Base-by-base conservation (phyloP, 2,329 filamentous ascomycete species). In the Aspergillus sp. region DNA sequence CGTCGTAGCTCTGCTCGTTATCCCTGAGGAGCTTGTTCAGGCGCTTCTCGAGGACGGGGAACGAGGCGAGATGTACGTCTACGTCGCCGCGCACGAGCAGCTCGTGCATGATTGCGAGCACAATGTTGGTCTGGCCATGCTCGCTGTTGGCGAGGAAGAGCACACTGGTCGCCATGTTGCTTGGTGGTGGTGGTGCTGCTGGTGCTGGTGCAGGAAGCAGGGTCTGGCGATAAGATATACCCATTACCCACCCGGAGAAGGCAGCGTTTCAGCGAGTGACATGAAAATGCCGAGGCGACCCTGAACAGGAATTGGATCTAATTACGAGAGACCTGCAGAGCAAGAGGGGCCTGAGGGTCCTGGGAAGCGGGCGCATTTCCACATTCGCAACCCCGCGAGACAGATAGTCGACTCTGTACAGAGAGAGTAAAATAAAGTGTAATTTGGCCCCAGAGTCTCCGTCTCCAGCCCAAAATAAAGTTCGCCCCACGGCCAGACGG, bases 81-180 rank as follows among this genome's bases (percentile, higher is more conserved):
- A 77, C 69, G 13, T 74, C 57, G 2, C 71, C 69, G 5, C 71
- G 66, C 4, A 68, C 63, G 1, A 78, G 61, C 0, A 81, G 67
- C 27, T 78, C 78, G 37, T 77, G 70, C 4, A 70, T 70, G 0
- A 76, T 73, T 6, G 79, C 79, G 6, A 82, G 60, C 37, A 79
- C 71, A 22, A 81, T 75, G 62, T 80, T 82, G 17, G 77, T 75
- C 56, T 80, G 76, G 4, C 80, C 80, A 57, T 74, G 73, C 56
- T 82, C 80, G 51, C 72, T 70, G 61, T 77, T 80, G 3, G 79
- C 77, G 41, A 82, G 62, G 42, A 82, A 74, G 1, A 82, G 66
- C 8, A 79, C 68, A 4, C 53, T 62, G 34, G 55, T 64, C 1
- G 24, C 17, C 44, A 51, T 37, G 4, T 37, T 37, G 34, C 13